Evolutionary conservation across 768 basidiomycete species (phyloP).

Genomic region (Termitomyces sp.): DNA sequence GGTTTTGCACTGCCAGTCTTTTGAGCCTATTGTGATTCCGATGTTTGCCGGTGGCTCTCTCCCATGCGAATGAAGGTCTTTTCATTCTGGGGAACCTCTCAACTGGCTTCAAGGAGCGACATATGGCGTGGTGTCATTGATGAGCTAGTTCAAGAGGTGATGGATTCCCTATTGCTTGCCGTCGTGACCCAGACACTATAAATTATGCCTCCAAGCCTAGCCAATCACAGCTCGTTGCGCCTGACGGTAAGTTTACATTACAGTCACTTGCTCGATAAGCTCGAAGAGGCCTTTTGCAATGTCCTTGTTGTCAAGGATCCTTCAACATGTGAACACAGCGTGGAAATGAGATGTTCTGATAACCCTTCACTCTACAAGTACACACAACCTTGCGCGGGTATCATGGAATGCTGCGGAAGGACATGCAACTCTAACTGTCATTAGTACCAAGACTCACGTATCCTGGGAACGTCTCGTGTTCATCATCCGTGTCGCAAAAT

Average conservation of each 20-base stretch:
- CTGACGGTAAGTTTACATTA: conserved; percentile 39
- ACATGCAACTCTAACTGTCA: conserved; percentile 44
- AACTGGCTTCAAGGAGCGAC: conserved; percentile 40
- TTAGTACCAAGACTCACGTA: conserved; percentile 34
- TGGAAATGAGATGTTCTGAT: conserved; percentile 39
- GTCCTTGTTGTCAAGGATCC: conserved; percentile 38
- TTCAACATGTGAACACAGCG: conserved; percentile 48
- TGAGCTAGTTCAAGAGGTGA: conserved; percentile 48
- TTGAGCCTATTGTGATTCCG: background rate
- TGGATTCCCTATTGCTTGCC: conserved; percentile 53
- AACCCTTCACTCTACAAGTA: conserved; percentile 38
- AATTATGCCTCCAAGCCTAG: conserved; percentile 45
- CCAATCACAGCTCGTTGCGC: conserved; percentile 42
- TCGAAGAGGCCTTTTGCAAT: conserved; percentile 38
- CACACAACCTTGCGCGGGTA: conserved; percentile 30
- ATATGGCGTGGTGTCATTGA: conserved; percentile 59
- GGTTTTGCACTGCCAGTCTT: background rate
- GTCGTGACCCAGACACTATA: conserved; percentile 42
- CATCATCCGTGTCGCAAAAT: conserved; percentile 44
- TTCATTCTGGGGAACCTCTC: conserved; percentile 67
- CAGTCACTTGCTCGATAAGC: conserved; percentile 42
- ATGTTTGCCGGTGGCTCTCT: conserved; percentile 51
- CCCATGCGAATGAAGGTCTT: conserved; percentile 68
- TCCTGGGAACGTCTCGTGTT: conserved; percentile 30
- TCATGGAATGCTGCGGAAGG: conserved; percentile 50